Evolutionary conservation across 805 yeast genomes (phyloP).

Genomic region (Lachancea fermentati): DNA sequence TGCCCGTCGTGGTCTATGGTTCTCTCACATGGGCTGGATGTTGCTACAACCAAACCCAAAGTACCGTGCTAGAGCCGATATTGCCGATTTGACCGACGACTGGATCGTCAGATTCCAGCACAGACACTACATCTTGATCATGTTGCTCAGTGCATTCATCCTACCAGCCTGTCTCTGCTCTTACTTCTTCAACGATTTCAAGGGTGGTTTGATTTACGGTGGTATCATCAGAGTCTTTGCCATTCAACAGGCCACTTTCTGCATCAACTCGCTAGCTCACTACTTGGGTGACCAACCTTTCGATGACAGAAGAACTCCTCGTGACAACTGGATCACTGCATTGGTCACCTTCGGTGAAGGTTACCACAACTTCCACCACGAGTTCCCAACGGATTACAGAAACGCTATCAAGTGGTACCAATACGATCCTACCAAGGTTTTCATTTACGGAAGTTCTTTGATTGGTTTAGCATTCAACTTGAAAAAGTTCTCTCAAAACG

Average conservation of each 20-base stretch:
- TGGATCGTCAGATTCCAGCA: constrained; percentile 79
- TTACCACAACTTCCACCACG: constrained; percentile 86
- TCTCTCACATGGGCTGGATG: constrained; percentile 86
- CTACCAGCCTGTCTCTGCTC: constrained; percentile 58
- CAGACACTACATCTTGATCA: constrained; percentile 61
- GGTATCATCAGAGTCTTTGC: constrained; percentile 64
- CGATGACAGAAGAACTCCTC: constrained; percentile 81
- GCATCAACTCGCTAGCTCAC: constrained; percentile 82
- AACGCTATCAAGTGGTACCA: constrained; percentile 85
- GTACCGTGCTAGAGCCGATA: constrained; percentile 75
- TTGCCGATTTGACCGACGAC: constrained; percentile 70
- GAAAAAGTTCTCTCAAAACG: constrained; percentile 71
- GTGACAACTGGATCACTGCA: constrained; percentile 78
- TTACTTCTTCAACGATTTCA: constrained; percentile 50
- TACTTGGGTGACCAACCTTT: constrained; percentile 84
- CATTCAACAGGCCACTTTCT: constrained; percentile 82
- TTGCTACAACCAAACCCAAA: constrained; percentile 73
- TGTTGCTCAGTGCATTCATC: constrained; percentile 55
- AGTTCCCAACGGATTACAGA: constrained; percentile 85
- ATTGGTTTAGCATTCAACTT: constrained; percentile 67
- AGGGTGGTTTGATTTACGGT: constrained; percentile 72
- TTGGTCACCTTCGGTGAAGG: constrained; percentile 86
- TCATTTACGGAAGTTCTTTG: constrained; percentile 54
- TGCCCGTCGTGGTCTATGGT: constrained; percentile 81
- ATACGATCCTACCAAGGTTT: constrained; percentile 74